Base-by-base conservation (phyloP, 441 rosid species). In the Eugenia klotzschiana region DNA sequence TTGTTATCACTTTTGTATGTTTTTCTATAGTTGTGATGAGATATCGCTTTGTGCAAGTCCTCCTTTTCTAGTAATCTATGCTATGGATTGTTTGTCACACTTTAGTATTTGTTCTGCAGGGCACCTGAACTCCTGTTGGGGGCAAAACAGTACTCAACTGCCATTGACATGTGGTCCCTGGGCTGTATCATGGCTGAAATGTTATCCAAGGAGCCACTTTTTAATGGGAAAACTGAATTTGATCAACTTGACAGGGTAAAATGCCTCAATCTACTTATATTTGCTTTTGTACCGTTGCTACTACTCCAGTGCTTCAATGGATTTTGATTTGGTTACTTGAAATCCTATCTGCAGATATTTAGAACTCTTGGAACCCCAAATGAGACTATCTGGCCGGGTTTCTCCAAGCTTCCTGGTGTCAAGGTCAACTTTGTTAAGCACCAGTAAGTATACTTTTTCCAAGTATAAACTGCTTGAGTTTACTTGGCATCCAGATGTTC, bases 171-270 rank as follows among this genome's bases (percentile, higher is more conserved):
- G 98, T 97, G 99, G 99, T 97, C 99, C 40, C 87, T 97, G 81
- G 99, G 99, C 60, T 97, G 99, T 89, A 97, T 97, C 51, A 97
- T 97, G 99, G 98, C 98, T 79, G 99, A 97, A 84, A 86, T 97
- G 56, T 89, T 97, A 57, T 92, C 97, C 1, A 97, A 95, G 87
- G 94, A 93, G 83, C 95, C 99, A 43, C 89, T 97, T 79, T 97
- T 97, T 88, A 97, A 94, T 90, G 99, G 99, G 84, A 97, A 94
- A 90, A 92, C 95, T 80, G 99, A 97, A 87, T 88, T 94, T 82
- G 99, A 97, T 91, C 99, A 97, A 87, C 97, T 97, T 84, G 98
- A 97, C 92, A 97, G 95, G 99, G 99, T 93, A 88, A 88, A 46
- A 57, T 33, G 33, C 50, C 6, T 46, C 10, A 18, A 54, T 55